Evolutionary conservation across 208 protist species (phyloP), one percentile per base, ranked within the genome.

Genomic region (Leishmania martiniquensis): DNA sequence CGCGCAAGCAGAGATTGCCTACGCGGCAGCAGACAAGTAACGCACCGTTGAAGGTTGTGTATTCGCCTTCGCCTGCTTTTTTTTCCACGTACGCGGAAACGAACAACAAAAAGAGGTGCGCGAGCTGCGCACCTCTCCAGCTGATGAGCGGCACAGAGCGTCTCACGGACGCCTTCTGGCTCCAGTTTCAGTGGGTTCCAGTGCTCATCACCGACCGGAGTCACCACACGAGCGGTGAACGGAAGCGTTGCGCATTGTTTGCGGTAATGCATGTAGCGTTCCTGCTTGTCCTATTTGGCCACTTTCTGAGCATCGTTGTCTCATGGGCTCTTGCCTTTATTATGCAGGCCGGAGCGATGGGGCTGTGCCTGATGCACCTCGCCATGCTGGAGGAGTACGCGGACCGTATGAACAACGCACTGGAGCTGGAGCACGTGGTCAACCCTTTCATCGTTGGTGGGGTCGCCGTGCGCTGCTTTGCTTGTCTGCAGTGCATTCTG

Each of bases 111-210:
- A 62, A 9, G n/a, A 29, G n/a, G 12, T 39, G n/a, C 4, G 22
- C 22, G 52, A 10, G 52, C 22, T 2, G 52, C 22, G 22, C 12
- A 22, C 5, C 52, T 17, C 7, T 15, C 9, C 15, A n/a, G 32
- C 22, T 7, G 29, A 72, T 54, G 67, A 37, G 49, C 22, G 47
- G 25, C 51, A 44, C 34, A 25, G 78, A 82, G 34, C 66, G 80
- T 29, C 68, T 91, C 32, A 69, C 55, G 25, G 83, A 92, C 39
- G 89, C 91, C 4, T 47, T 95, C n/a, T 44, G 77, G 71, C 83
- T 87, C 59, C 91, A 95, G 80, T 88, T 92, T 37, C 74, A 91
- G 42, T 95, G 91, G 91, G 72, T 95, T 15, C 63, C 72, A n/a
- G 80, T 93, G 22, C 78, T 95, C 10, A 59, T 95, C 51, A 85